phyloP scores from a whole-genome alignment of 768 basidiomycete genomes.

The Omphalotus guepiniiformis region DNA sequence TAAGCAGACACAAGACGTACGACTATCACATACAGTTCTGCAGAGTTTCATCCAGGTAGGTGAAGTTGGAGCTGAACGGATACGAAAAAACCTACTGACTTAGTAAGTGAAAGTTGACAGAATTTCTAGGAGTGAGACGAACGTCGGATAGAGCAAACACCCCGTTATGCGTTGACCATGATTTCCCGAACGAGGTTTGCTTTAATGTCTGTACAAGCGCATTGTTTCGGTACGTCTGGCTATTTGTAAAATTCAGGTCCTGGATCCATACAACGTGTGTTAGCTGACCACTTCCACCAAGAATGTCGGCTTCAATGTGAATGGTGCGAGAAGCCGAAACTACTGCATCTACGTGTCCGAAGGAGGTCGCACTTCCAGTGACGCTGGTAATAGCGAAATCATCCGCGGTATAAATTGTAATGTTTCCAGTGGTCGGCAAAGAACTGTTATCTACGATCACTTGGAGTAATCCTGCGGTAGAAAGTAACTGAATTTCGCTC shows the following conservation, averaged over 20 bases:
- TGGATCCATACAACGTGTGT: constrained; percentile 42
- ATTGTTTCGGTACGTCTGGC: constrained; percentile 40
- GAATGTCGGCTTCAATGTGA: constrained; percentile 41
- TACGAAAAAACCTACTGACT: constrained; percentile 45
- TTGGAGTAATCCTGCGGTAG: constrained; percentile 26
- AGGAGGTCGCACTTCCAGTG: constrained; percentile 27
- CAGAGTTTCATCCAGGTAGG: constrained; percentile 26
- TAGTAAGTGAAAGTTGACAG: too few relatives aligned
- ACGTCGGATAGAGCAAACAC: constrained; percentile 31
- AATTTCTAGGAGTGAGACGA: too few relatives aligned
- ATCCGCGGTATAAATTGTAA: constrained; percentile 38
- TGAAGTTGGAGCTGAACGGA: constrained; percentile 41
- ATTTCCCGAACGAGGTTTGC: constrained; percentile 39
- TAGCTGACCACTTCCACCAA: constrained; percentile 39
- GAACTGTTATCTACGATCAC: constrained; percentile 43
- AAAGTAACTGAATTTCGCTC: neutral
- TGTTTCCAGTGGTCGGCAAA: constrained; percentile 44
- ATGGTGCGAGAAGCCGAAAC: constrained; percentile 37
- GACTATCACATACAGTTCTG: constrained; percentile 16
- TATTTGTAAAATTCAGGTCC: constrained; percentile 38
- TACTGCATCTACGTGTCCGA: constrained; percentile 40
- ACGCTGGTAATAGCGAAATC: constrained; percentile 37
- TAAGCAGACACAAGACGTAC: constrained; percentile 13
- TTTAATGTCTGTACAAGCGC: constrained; percentile 33
- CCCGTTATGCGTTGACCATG: constrained; percentile 44